Percentiles rank a stretch among this genome's conserved stretches.
Conservation (phyloP, 192 early-diverging fungal genomes). For the Gamsiella multidivaricata region DNA sequence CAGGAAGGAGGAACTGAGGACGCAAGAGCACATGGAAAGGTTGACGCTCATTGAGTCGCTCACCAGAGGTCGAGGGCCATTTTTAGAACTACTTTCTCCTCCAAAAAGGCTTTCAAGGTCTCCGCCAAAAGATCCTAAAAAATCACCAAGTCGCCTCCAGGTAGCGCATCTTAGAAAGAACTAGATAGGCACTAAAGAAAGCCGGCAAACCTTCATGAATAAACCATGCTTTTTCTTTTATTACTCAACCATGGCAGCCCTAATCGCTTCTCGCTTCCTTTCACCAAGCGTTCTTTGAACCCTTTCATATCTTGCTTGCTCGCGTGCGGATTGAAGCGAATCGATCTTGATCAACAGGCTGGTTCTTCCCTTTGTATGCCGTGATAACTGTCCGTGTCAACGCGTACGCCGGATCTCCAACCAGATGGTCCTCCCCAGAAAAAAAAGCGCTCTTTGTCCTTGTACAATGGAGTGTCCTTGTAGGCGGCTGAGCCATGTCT, state of each 20-base stretch:
- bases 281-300: constrained; percentile 2
- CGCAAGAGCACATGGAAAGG: too few relatives aligned
- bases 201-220: too few relatives aligned
- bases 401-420: constrained; percentile 14
- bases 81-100: too few relatives aligned
- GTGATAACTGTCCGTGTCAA: constrained; percentile 4
- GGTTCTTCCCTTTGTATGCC: constrained; percentile 15
- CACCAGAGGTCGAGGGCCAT: too few relatives aligned
- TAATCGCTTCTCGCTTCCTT: constrained; percentile 1
- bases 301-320: constrained; percentile 12
- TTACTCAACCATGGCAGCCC: background rate
- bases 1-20: too few relatives aligned
- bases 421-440: constrained; percentile 6
- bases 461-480: constrained; percentile 13
- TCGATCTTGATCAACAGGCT: background rate
- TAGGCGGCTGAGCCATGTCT: constrained; percentile 14
- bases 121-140: too few relatives aligned
- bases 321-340: constrained; percentile 8
- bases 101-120: too few relatives aligned
- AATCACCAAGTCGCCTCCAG: too few relatives aligned
- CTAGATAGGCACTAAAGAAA: too few relatives aligned
- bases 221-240: background rate
- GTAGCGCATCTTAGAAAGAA: too few relatives aligned
- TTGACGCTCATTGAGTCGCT: too few relatives aligned
- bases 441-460: constrained; percentile 5